phyloP scores from a whole-genome alignment of 2,329 filamentous ascomycete genomes.

The Capronia americana region DNA sequence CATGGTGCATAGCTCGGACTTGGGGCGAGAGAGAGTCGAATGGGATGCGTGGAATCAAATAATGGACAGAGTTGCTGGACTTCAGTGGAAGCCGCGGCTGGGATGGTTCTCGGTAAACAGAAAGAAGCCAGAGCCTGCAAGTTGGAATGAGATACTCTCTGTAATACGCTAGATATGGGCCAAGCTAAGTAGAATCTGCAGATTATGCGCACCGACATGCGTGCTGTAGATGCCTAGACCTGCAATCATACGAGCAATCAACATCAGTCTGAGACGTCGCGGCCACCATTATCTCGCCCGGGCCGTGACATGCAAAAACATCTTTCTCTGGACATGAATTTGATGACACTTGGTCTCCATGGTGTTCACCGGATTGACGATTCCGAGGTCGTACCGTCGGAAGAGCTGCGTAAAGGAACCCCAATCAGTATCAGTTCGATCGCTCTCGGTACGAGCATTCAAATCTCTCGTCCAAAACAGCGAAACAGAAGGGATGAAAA shows the following conservation, averaged over 20 bases:
- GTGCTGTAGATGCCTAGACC: neutral
- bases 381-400: conserved; percentile 15
- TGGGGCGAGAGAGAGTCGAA: neutral
- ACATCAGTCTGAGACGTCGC: neutral
- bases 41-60: neutral
- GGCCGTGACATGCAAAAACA: conserved; percentile 10
- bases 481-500: too few relatives aligned
- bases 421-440: neutral
- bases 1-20: neutral
- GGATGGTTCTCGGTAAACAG: neutral
- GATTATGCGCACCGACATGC: neutral
- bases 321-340: conserved; percentile 14
- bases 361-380: conserved; percentile 14
- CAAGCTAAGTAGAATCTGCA: neutral
- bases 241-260: neutral
- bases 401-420: conserved; percentile 3
- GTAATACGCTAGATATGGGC: neutral
- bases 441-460: neutral
- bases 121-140: neutral
- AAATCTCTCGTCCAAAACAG: neutral
- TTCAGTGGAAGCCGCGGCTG: neutral
- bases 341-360: conserved; percentile 15
- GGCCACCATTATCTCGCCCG: neutral
- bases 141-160: neutral
- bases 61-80: neutral